Base-by-base conservation (phyloP, 2,329 filamentous ascomycete species). In the Chrysosporium keratinophilum region DNA sequence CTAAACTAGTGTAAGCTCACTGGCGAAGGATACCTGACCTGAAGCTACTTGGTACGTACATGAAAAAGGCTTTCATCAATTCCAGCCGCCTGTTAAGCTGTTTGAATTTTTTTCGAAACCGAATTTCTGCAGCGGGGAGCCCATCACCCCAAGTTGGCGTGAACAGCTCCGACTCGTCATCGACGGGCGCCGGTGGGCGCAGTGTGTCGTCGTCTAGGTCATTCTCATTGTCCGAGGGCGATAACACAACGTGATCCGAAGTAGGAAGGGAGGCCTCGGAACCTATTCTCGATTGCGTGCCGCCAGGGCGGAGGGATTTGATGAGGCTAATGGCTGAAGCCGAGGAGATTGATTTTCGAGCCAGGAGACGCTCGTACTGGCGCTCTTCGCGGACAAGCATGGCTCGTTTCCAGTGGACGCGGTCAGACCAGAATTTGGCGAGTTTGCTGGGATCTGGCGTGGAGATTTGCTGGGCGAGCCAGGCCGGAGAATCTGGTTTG, bases 361-460 rank as follows among this genome's bases (percentile, higher is more conserved):
- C 40, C 6, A 17, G 46, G 9, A n/a, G 37, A 15, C 51, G 41
- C 14, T 49, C 46, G 42, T 56, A 56, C 34, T n/a, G 35, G 23
- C 50, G 40, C 20, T 54, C 50, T 53, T 57, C 54, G n/a, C 45
- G 40, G 12, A 39, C 45, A 6, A 57, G 40, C 40, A 50, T 52
- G 17, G 54, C 19, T 7, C 41, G 48, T 43, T 56, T 57, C 56
- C 56, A 57, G 19, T 33, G 23, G 10, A 54, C 34, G 35, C 56
- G 54, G 28, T 56, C 46, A 35, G 46, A 45, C 56, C 56, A 57
- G 37, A 47, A 52, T n/a, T 39, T 47, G 23, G 35, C 34, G n/a
- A 57, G 35, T 4, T 35, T 37, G 12, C 37, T 11, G 31, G 41
- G 34, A 37, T 54, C 52, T 5, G 50, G 44, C 5, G 10, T n/a